Evolutionary conservation across 2,329 filamentous ascomycete species (phyloP).

Genomic region (Rhexocercosporidium sp.): DNA sequence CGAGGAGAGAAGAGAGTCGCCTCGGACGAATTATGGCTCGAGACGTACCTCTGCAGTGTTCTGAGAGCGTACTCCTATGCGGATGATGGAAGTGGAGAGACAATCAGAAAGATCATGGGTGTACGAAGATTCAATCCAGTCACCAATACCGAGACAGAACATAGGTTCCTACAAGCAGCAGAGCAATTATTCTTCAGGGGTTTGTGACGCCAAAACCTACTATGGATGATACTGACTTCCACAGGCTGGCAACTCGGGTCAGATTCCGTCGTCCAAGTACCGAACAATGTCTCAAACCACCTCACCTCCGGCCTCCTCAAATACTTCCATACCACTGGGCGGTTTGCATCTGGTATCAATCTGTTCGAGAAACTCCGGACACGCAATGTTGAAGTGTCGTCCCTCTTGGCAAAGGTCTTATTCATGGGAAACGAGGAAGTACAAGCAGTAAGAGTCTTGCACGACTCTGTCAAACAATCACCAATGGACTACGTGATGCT

Average conservation of each 20-base stretch:
- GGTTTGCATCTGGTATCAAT: constrained; percentile 94
- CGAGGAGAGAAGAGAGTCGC: constrained; percentile 92
- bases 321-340: constrained; percentile 94
- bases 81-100: constrained; percentile 91
- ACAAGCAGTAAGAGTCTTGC: constrained; percentile 86
- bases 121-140: constrained; percentile 96
- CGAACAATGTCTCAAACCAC: constrained; percentile 95
- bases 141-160: constrained; percentile 97
- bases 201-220: constrained; percentile 43
- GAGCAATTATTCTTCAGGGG: constrained; percentile 95
- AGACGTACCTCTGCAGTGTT: constrained; percentile 96
- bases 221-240: constrained; percentile 25
- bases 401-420: constrained; percentile 85
- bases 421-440: constrained; percentile 97
- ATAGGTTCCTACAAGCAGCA: constrained; percentile 91
- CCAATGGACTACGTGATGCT: constrained; percentile 98
- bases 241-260: constrained; percentile 93
- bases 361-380: constrained; percentile 94
- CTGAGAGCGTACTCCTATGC: constrained; percentile 95
- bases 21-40: constrained; percentile 93
- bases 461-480: constrained; percentile 86
- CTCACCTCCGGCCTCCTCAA: constrained; percentile 90
- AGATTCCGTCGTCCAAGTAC: constrained; percentile 95
- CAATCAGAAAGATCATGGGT: constrained; percentile 96
- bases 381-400: constrained; percentile 92